These are phyloP conservation scores for Pseudogymnoascus sp. DNA, from an alignment of 2,329 filamentous ascomycete genomes.

Conservation along the genomic window DNA sequence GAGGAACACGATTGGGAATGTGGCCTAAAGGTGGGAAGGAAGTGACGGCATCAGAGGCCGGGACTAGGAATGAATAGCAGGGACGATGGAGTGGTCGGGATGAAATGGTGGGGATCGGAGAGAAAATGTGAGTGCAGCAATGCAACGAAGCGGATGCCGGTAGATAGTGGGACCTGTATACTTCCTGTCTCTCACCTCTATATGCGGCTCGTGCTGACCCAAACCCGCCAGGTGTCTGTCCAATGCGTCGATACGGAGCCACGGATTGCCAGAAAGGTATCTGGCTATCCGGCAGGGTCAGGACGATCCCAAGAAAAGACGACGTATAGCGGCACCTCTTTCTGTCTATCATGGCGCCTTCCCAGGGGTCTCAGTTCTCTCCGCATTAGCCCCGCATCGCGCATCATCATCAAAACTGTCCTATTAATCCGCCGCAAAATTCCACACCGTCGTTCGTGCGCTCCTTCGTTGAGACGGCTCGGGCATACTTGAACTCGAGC, in stretches of 20 bases:
- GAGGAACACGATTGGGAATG: not conserved
- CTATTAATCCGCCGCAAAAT: not conserved
- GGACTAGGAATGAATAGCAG: not conserved
- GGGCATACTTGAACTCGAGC: not conserved
- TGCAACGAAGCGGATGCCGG: not conserved
- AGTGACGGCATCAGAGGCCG: not conserved
- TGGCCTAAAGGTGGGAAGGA: not conserved
- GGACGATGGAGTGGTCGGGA: not conserved
- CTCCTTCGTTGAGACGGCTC: not conserved
- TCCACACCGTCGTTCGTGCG: not conserved
- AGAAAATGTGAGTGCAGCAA: conserved; percentile 1
- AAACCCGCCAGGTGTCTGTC: not conserved
- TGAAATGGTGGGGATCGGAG: not conserved
- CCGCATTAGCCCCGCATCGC: not conserved
- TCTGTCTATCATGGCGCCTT: not conserved
- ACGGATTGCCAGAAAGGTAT: not conserved
- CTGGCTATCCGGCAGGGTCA: not conserved
- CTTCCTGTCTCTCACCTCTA: not conserved
- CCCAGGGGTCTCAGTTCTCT: not conserved
- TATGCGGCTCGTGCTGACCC: not conserved
- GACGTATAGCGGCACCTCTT: not conserved
- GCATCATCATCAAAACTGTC: not conserved
- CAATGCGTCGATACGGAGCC: not conserved
- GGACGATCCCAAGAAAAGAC: not conserved
- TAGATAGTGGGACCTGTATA: conserved; percentile 1